These are phyloP conservation scores for Chamaecyparis obtusa DNA, from an alignment of 75 land plant species.

Conservation along the genomic window DNA sequence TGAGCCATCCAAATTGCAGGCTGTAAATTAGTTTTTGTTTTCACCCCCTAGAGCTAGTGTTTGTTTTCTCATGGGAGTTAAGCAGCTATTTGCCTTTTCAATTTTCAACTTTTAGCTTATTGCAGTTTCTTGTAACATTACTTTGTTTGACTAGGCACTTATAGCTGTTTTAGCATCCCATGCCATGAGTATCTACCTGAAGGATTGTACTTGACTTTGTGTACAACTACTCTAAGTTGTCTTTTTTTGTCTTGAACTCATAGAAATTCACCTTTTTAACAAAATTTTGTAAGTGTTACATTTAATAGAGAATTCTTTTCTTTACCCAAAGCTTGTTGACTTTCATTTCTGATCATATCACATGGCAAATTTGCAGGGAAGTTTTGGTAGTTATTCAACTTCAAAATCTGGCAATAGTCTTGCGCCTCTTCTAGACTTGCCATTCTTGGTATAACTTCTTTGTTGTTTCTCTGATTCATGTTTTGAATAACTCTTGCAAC, in stretches of 20 bases:
- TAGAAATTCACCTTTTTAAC: background rate
- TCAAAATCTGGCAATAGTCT: constrained; percentile 12
- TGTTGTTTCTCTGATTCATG: background rate
- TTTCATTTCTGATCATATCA: background rate
- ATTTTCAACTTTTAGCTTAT: background rate
- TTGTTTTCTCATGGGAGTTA: background rate
- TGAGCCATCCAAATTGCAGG: background rate
- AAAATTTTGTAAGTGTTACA: background rate
- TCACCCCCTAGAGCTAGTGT: background rate
- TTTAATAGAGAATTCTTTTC: background rate
- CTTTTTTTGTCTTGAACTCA: background rate
- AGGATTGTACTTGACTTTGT: background rate
- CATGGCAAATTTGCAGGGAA: constrained; percentile 5
- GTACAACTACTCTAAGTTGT: background rate
- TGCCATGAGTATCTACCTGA: background rate
- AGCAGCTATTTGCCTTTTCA: background rate
- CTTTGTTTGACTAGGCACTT: background rate
- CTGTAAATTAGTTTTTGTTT: background rate
- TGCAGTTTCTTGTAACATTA: background rate
- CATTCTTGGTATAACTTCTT: constrained; percentile 6
- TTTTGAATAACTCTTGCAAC: background rate
- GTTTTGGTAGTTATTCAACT: background rate
- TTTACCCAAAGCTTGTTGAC: background rate
- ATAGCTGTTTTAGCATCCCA: background rate
- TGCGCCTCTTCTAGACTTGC: constrained; percentile 11